Evolutionary conservation across 1,284 basidiomycete genomes (phyloP).

Genomic region (Xerocomus tenax): DNA sequence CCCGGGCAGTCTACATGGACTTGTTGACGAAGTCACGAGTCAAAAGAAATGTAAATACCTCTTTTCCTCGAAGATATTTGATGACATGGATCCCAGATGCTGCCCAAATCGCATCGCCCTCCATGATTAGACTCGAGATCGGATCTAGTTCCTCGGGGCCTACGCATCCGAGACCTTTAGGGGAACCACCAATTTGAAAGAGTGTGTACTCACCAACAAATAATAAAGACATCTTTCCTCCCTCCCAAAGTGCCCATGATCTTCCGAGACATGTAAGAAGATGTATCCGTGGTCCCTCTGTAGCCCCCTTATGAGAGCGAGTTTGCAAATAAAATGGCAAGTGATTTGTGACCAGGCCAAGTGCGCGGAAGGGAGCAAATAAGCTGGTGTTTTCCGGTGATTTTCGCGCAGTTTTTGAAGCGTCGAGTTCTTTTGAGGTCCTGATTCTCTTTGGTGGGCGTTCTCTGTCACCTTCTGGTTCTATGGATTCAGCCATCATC

Average conservation of each 20-base stretch:
- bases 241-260: conserved; percentile 96
- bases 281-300: conserved; percentile 73
- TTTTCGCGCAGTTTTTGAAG: conserved; percentile 5
- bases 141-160: conserved; percentile 70
- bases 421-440: conserved; percentile 8
- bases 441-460: conserved; percentile 22
- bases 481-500: conserved; percentile 17
- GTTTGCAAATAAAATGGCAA: conserved; percentile 86
- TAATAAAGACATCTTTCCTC: conserved; percentile 82
- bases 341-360: conserved; percentile 88
- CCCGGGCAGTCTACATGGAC: conserved; percentile 35
- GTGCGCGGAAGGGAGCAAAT: conserved; percentile 91
- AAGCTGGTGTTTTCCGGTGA: conserved; percentile 43
- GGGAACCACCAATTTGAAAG: background rate
- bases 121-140: conserved; percentile 74
- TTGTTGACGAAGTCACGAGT: conserved; percentile 6
- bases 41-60: conserved; percentile 41
- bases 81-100: conserved; percentile 64
- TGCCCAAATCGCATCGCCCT: conserved; percentile 82
- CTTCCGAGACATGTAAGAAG: conserved; percentile 84
- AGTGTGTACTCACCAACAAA: conserved; percentile 71
- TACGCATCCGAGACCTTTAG: conserved; percentile 28
- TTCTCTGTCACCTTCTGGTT: conserved; percentile 10
- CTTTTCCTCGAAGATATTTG: conserved; percentile 82
- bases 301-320: conserved; percentile 78